phyloP scores from a whole-genome alignment of 1,284 basidiomycete species.

The Apiotrichum sp. region DNA sequence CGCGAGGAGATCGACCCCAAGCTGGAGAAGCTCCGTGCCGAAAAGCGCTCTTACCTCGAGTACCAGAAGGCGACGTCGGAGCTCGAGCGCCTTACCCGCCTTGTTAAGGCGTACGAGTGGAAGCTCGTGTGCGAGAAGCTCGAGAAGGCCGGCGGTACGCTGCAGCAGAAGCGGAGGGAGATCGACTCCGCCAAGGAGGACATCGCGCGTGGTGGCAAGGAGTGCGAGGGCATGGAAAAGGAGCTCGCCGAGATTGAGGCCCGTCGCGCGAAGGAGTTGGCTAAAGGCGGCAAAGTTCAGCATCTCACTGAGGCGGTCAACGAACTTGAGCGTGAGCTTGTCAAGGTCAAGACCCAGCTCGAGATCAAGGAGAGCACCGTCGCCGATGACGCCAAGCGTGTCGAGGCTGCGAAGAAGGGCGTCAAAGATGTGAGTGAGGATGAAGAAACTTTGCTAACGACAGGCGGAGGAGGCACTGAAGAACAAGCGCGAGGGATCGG shows the following conservation, averaged over 20 bases:
- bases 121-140: conserved; percentile 59
- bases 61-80: conserved; percentile 87
- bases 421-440: conserved; percentile 56
- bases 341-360: conserved; percentile 78
- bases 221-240: conserved; percentile 52
- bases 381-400: conserved; percentile 68
- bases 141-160: conserved; percentile 43
- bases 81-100: conserved; percentile 78
- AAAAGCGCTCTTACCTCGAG: conserved; percentile 84
- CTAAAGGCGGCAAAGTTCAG: conserved; percentile 72
- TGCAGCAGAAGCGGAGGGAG: conserved; percentile 39
- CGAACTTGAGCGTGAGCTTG: conserved; percentile 73
- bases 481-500: conserved; percentile 58
- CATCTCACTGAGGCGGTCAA: conserved; percentile 72
- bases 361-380: conserved; percentile 75
- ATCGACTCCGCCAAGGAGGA: conserved; percentile 42
- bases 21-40: conserved; percentile 79
- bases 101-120: conserved; percentile 89
- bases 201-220: conserved; percentile 50
- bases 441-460: conserved; percentile 1
- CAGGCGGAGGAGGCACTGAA: conserved; percentile 57
- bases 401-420: conserved; percentile 55
- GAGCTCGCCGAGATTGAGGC: conserved; percentile 62
- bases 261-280: conserved; percentile 55
- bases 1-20: conserved; percentile 92